Evolutionary conservation across 2,329 filamentous ascomycete species (phyloP), one percentile per base, ranked within the genome.

Genomic region (Clarireedia sp.): DNA sequence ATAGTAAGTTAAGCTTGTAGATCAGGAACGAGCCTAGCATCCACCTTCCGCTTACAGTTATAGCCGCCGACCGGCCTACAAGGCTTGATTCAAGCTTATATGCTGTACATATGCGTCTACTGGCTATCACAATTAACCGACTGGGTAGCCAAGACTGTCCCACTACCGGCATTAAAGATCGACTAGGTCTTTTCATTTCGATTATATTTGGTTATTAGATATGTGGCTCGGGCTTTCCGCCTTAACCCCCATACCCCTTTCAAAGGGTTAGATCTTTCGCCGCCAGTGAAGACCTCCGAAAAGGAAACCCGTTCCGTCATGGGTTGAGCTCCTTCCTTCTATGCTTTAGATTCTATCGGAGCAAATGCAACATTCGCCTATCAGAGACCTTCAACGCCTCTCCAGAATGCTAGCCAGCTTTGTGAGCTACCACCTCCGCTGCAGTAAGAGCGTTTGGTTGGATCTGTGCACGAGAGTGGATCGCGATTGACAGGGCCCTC

Each of bases 71-170:
- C 10, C 29, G n/a, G 19, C 40, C 23, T 55, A 46, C 50, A 59
- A 47, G 16, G 48, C 36, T 50, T 29, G 29, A 50, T 45, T 57
- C 51, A 57, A 57, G 47, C 38, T 55, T 51, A 51, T 41, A 41
- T 41, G 49, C 51, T 36, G 41, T 51, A 45, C 47, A 41, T 41
- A 41, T 41, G 38, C 38, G 5, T 41, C 38, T 19, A 41, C 17
- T 19, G 38, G 38, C 29, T 33, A 33, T 33, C 29, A 33, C 29
- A 33, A 33, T 33, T 33, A 33, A 33, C 10, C 29, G 29, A 5
- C 12, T 33, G 29, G 29, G 10, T 33, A 9, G 23, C 16, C 37
- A 51, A 37, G 17, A 23, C 38, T 44, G 24, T 12, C 46, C 40
- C 29, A 24, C 10, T 12, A 26, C 50, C 26, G 49, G 26, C 40